phyloP scores from a whole-genome alignment of 768 basidiomycete species.

The Cystobasidiopsis lactophilus region DNA sequence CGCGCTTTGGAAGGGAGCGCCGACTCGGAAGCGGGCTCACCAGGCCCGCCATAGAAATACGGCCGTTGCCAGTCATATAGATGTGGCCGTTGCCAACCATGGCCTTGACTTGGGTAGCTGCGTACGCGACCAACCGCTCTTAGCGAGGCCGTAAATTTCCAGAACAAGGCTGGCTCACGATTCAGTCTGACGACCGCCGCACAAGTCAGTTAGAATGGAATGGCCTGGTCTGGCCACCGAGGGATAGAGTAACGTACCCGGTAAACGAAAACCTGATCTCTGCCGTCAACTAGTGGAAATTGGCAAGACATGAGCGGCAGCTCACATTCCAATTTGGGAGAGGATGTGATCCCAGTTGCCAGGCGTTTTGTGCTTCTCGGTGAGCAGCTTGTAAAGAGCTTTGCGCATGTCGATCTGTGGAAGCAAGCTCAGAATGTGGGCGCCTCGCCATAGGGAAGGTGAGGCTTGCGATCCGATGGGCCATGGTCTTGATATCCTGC shows the following conservation, averaged over 20 bases:
- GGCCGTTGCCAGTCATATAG: slow-evolving; percentile 83
- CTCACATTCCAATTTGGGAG: slow-evolving; percentile 73
- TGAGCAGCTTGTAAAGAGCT: slow-evolving; percentile 52
- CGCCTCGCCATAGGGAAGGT: neutral
- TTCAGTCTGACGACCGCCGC: slow-evolving; percentile 73
- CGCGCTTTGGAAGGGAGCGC: slow-evolving; percentile 21
- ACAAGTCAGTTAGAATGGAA: too few relatives aligned
- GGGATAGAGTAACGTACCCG: neutral
- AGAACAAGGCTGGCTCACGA: slow-evolving; percentile 4
- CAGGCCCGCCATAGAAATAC: slow-evolving; percentile 5
- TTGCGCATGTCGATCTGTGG: slow-evolving; percentile 58
- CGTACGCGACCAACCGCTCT: neutral
- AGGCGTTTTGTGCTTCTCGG: slow-evolving; percentile 61
- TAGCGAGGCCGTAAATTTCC: neutral
- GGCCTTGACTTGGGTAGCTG: slow-evolving; percentile 50
- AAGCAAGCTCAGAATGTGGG: neutral
- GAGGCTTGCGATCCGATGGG: slow-evolving; percentile 45
- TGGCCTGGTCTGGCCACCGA: neutral
- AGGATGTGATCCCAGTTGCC: slow-evolving; percentile 90
- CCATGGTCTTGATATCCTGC: slow-evolving; percentile 36
- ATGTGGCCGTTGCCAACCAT: slow-evolving; percentile 73
- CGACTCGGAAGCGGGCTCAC: neutral
- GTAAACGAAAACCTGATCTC: neutral
- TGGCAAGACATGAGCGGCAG: neutral
- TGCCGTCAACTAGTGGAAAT: neutral